Evolutionary conservation across 2,329 filamentous ascomycete genomes (phyloP).

Genomic region (Aspergillus ruber): DNA sequence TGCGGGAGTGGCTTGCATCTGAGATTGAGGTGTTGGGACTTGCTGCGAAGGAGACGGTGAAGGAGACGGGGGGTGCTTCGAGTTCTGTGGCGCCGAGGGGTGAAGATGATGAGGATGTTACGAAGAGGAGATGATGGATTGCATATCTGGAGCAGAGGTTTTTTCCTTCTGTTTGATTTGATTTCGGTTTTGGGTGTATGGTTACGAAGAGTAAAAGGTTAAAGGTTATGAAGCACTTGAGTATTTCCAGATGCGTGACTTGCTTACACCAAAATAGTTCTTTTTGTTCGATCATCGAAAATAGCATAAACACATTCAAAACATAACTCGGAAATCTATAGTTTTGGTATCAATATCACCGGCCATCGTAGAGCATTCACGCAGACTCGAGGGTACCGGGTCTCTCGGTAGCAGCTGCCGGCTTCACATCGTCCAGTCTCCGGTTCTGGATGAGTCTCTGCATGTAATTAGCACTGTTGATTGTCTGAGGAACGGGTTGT

Average conservation of each 20-base stretch:
- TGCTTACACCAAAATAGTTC: too few relatives aligned
- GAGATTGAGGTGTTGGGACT: conserved; percentile 51
- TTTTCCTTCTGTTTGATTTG: neutral
- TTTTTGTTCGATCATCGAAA: neutral
- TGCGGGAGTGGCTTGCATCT: conserved; percentile 56
- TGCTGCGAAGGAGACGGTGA: conserved; percentile 37
- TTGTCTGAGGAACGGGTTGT: neutral
- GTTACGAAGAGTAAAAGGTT: neutral
- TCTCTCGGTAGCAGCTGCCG: conserved; percentile 35
- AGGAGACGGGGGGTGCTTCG: conserved; percentile 22
- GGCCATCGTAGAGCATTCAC: conserved; percentile 4
- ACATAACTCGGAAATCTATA: conserved; percentile 9
- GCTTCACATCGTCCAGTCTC: conserved; percentile 33
- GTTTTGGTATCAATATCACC: conserved; percentile 6
- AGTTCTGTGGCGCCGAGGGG: conserved; percentile 11
- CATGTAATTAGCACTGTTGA: neutral
- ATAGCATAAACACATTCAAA: neutral
- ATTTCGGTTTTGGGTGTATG: neutral
- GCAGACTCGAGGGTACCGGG: conserved; percentile 35
- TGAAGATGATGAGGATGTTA: conserved; percentile 4
- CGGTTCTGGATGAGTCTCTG: conserved; percentile 41
- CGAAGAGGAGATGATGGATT: conserved; percentile 10
- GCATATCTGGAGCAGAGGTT: neutral
- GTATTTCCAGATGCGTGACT: too few relatives aligned
- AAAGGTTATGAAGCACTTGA: neutral